phyloP scores from a whole-genome alignment of 345 rosid genomes.

The Syzygium grande region DNA sequence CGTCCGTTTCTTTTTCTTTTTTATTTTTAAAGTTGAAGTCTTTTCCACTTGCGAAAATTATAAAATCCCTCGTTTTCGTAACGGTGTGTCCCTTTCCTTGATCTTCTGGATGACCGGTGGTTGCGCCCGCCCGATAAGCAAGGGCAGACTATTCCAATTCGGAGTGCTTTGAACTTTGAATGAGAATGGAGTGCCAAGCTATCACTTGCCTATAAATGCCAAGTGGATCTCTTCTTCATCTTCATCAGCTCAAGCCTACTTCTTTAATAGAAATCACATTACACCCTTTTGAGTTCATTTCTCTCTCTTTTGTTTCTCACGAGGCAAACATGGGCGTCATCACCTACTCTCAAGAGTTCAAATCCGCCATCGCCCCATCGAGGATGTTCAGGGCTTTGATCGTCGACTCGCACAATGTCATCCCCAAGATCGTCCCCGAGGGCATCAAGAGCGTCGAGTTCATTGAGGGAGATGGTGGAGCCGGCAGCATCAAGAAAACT shows the following conservation, averaged over 20 bases:
- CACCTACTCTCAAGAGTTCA: neutral
- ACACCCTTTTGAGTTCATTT: neutral
- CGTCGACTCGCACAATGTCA: neutral
- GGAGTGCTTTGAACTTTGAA: neutral
- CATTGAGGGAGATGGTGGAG: neutral
- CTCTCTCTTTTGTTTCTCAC: too few relatives aligned
- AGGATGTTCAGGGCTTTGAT: conserved; percentile 2
- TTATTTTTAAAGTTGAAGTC: neutral
- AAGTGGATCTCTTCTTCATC: neutral
- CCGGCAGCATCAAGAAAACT: neutral
- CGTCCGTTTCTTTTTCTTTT: neutral
- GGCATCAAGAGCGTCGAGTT: conserved; percentile 1
- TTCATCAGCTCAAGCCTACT: neutral
- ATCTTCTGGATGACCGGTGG: neutral
- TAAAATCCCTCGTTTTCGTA: neutral
- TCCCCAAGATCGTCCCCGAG: neutral
- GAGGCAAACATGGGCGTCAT: neutral
- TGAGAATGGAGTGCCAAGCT: too few relatives aligned
- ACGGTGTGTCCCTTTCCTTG: neutral
- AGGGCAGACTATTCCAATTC: neutral
- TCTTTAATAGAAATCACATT: neutral
- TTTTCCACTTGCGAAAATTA: neutral
- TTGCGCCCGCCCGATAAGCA: neutral
- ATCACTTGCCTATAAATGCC: neutral
- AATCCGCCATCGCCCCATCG: neutral